Evolutionary conservation across 1,139 yeast genomes (phyloP).

Genomic region (Lodderomyces margitis): DNA sequence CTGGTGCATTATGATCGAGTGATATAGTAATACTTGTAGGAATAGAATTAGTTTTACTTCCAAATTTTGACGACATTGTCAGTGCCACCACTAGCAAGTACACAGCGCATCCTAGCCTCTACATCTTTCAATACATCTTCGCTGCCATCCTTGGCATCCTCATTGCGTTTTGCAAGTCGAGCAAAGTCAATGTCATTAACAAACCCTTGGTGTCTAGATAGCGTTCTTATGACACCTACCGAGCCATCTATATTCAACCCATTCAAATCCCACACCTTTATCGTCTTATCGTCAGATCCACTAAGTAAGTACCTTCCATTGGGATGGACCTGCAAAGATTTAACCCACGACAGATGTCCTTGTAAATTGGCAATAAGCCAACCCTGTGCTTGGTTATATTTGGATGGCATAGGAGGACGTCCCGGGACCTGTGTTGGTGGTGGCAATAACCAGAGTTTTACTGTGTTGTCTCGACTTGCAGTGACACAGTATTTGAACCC

Average conservation of each 20-base stretch:
- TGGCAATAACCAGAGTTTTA: constrained; percentile 77
- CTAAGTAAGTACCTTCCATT: constrained; percentile 69
- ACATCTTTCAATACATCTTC: constrained; percentile 23
- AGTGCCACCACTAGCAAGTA: constrained; percentile 59
- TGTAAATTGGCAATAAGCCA: constrained; percentile 50
- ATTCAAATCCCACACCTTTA: constrained; percentile 76
- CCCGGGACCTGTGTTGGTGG: constrained; percentile 54
- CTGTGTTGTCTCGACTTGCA: constrained; percentile 76
- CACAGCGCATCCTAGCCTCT: constrained; percentile 51
- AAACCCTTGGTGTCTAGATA: constrained; percentile 72
- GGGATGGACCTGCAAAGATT: constrained; percentile 69
- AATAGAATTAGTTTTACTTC: constrained; percentile 25
- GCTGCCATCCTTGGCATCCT: not conserved
- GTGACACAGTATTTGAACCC: constrained; percentile 73
- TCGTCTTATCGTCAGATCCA: constrained; percentile 76
- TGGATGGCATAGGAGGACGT: constrained; percentile 56
- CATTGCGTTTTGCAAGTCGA: constrained; percentile 24
- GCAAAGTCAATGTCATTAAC: constrained; percentile 69
- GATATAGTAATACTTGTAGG: constrained; percentile 13
- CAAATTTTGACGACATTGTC: constrained; percentile 55
- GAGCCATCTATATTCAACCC: constrained; percentile 42
- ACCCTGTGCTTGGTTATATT: constrained; percentile 55
- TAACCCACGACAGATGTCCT: constrained; percentile 91
- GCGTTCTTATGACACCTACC: constrained; percentile 48
- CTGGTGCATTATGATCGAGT: constrained; percentile 65